Base-by-base conservation (phyloP, 805 yeast genomes). In the Debaryomyces maramus region DNA sequence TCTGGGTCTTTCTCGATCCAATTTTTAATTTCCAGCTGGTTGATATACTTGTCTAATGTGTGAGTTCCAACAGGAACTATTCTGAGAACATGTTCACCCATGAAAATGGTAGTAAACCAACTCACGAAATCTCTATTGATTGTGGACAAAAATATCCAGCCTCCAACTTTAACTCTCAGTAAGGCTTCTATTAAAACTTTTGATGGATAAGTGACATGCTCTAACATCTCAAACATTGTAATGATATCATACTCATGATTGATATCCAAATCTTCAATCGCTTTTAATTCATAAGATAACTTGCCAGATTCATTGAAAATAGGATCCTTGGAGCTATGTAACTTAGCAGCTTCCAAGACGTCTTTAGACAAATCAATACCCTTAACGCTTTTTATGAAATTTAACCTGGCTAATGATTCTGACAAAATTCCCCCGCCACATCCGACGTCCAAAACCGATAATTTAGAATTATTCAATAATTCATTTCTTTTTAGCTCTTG, bases 401-500 rank as follows among this genome's bases (percentile, higher is more conserved):
- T 75, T 50, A 86, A 64, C 48, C 99, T 70, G 0, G 96, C 97
- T 55, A 93, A 61, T 0, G 91, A 82, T 58, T 93, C 99, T 4
- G 90, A 70, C 14, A 93, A 66, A 18, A 93, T 82, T 0, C 99
- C 99, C n/a, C 99, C 99, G 14, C 99, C 99, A 60, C 99, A 93
- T 1, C 99, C 99, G 38, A 93, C 81, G 57, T 93, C 99, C 40
- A 93, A 65, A 1, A 81, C 89, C 11, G 61, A 59, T 38, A 80
- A 66, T 33, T 73, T 64, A 39, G 74, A 49, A 3, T 58, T 43
- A 3, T 40, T 43, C 30, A 65, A 62, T 20, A 65, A 53, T 26
- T 62, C 63, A 7, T 69, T 71, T 41, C 77, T 56, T 34, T 72
- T 69, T 13, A 51, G 41, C 17, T 78, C 79, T 41, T 80, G 81